Evolutionary conservation across 768 basidiomycete genomes (phyloP).

Genomic region (Piloderma croceum): DNA sequence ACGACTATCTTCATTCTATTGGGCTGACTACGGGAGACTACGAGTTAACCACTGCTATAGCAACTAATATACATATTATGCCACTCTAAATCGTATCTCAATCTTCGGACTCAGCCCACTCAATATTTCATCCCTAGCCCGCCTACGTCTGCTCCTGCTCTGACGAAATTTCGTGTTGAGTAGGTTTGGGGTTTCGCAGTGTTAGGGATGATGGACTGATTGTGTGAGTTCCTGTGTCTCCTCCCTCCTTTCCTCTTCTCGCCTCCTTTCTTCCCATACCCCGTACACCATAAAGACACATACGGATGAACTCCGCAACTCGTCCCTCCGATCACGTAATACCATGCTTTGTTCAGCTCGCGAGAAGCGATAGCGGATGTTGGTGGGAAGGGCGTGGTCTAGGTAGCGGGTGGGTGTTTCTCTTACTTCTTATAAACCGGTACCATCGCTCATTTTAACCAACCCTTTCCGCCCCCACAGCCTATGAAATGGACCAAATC

Average conservation of each 20-base stretch:
- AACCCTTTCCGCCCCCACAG: constrained; percentile 25
- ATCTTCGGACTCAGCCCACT: constrained; percentile 93
- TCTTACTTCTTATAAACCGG: not conserved
- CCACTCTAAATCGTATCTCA: no score
- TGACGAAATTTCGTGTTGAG: constrained; percentile 81
- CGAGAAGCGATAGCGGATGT: constrained; percentile 78
- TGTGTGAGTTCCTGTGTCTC: no score
- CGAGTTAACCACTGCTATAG: no score
- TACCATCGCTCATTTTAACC: not conserved
- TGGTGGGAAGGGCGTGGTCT: constrained; percentile 85
- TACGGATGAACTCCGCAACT: constrained; percentile 69
- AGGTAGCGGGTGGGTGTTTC: constrained; percentile 56
- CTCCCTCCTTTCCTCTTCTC: no score
- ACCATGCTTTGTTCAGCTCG: constrained; percentile 74
- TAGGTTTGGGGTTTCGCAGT: constrained; percentile 73
- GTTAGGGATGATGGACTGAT: constrained; percentile 78
- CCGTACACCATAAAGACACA: not conserved
- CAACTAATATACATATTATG: no score
- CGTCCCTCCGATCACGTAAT: constrained; percentile 79
- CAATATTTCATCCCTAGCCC: constrained; percentile 92
- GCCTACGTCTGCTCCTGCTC: constrained; percentile 87
- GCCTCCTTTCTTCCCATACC: constrained; percentile 15
- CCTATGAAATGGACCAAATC: constrained; percentile 90
- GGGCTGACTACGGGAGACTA: no score
- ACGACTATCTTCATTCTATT: no score